Evolutionary conservation across 1,139 yeast genomes (phyloP).

Genomic region (Debaryomycetaceae sp.): DNA sequence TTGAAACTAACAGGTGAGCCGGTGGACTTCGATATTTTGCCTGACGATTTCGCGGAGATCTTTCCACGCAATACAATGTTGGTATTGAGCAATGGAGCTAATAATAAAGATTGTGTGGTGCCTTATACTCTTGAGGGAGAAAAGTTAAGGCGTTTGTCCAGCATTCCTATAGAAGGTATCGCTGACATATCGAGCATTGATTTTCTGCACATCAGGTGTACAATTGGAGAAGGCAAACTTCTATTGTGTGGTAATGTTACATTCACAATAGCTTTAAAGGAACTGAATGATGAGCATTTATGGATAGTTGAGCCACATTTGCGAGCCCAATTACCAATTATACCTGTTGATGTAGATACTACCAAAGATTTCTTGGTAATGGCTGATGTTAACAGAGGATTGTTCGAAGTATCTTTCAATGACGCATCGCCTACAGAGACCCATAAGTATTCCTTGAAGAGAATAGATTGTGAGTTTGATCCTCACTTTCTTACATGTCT

Average conservation of each 20-base stretch:
- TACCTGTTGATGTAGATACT: slow-evolving; percentile 10
- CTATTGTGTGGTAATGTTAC: background rate
- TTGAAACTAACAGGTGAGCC: slow-evolving; percentile 11
- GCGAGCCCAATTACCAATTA: slow-evolving; percentile 9
- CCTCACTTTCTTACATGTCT: slow-evolving; percentile 16
- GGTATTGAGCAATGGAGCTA: slow-evolving; percentile 11
- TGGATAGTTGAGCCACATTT: slow-evolving; percentile 13
- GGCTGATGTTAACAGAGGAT: slow-evolving; percentile 22
- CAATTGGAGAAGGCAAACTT: background rate
- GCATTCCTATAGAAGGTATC: slow-evolving; percentile 10
- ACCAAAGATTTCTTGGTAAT: slow-evolving; percentile 9
- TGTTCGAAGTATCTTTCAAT: slow-evolving; percentile 5
- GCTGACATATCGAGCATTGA: slow-evolving; percentile 8
- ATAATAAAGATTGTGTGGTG: slow-evolving; percentile 8
- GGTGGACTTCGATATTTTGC: slow-evolving; percentile 16
- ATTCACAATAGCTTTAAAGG: background rate
- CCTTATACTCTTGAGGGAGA: slow-evolving; percentile 10
- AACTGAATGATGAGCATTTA: slow-evolving; percentile 1
- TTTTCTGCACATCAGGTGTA: slow-evolving; percentile 2
- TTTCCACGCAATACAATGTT: slow-evolving; percentile 9
- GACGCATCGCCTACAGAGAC: background rate
- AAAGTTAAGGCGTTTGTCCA: slow-evolving; percentile 8
- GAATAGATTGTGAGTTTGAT: slow-evolving; percentile 5
- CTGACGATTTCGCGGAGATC: background rate
- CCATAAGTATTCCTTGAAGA: background rate